Evolutionary conservation across 1,284 basidiomycete genomes (phyloP), one percentile per base, ranked within the genome.

Genomic region (Wolfiporia cocos): DNA sequence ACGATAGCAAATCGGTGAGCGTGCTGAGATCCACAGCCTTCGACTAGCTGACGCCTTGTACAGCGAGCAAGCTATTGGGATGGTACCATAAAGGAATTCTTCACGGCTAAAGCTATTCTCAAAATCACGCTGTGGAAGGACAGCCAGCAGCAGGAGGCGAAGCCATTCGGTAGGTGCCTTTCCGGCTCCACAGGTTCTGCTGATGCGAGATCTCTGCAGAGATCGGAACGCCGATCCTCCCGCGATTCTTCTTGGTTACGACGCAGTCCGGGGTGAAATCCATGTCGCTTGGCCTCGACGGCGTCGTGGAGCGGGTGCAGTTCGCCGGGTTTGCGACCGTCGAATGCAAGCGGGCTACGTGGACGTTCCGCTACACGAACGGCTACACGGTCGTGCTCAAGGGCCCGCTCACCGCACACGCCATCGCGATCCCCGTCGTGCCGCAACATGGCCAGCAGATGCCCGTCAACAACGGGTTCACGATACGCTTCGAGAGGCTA

Each of bases 111-210:
- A 46, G 78, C 83, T 14, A 61, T 74, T 34, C 75, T 87, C 71
- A 84, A 81, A 58, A 70, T 88, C 49, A 87, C 83, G 5, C 61
- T 89, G 19, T 88, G 86, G 86, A 86, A 85, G 57, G 85, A 87
- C 58, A 86, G 81, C 52, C 74, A 79, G 53, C 71, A 69, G 50
- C 73, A 70, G 29, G 86, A 89, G 56, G 84, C 85, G 23, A 89
- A 87, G 55, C 78, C 79, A 15, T 88, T 89, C 54, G 83, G 86
- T 88, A 43, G 43, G 80, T 66, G 31, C 12, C 9, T 49, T 46
- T 19, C 5, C 15, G 35, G n/a, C n/a, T n/a, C n/a, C n/a, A n/a
- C n/a, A n/a, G n/a, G n/a, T n/a, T n/a, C 28, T 34, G 19, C n/a
- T 31, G 23, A 18, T 21, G 42, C 28, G 34, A 17, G 3, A 18